Evolutionary conservation across 1,139 yeast species (phyloP).

Genomic region (Pichia norvegensis): DNA sequence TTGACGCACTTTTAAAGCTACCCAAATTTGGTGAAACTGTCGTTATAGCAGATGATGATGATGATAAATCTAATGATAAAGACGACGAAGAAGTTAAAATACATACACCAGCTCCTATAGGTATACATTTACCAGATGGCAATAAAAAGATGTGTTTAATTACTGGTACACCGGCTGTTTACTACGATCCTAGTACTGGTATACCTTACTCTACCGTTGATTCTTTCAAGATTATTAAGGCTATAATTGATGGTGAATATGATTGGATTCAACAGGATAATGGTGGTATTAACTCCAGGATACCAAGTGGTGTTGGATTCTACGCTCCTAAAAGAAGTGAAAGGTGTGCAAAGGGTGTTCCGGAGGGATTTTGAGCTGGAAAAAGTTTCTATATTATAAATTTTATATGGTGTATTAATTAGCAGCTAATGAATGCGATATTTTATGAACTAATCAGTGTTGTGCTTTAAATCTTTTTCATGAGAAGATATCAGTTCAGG

Average conservation of each 20-base stretch:
- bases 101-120: slow-evolving; percentile 65
- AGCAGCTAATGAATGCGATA: background rate
- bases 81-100: slow-evolving; percentile 40
- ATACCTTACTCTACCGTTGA: slow-evolving; percentile 81
- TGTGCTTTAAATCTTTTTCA: slow-evolving; percentile 29
- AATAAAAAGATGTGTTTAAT: slow-evolving; percentile 63
- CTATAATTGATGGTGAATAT: slow-evolving; percentile 55
- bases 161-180: slow-evolving; percentile 72
- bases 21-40: slow-evolving; percentile 60
- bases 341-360: slow-evolving; percentile 80
- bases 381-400: background rate
- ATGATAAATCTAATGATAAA: slow-evolving; percentile 28
- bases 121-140: slow-evolving; percentile 65
- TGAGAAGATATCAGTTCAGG: slow-evolving; percentile 53
- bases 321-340: slow-evolving; percentile 46
- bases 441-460: slow-evolving; percentile 17
- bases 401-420: too few species aligned
- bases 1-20: slow-evolving; percentile 46
- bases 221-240: slow-evolving; percentile 62
- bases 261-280: slow-evolving; percentile 63
- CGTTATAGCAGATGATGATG: slow-evolving; percentile 29
- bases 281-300: slow-evolving; percentile 65
- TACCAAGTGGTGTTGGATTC: slow-evolving; percentile 59
- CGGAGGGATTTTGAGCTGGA: slow-evolving; percentile 53
- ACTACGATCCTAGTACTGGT: slow-evolving; percentile 81